These are phyloP conservation scores for Cyberlindnera mississippiensis DNA, from an alignment of 805 yeast species.

Conservation along the genomic window DNA sequence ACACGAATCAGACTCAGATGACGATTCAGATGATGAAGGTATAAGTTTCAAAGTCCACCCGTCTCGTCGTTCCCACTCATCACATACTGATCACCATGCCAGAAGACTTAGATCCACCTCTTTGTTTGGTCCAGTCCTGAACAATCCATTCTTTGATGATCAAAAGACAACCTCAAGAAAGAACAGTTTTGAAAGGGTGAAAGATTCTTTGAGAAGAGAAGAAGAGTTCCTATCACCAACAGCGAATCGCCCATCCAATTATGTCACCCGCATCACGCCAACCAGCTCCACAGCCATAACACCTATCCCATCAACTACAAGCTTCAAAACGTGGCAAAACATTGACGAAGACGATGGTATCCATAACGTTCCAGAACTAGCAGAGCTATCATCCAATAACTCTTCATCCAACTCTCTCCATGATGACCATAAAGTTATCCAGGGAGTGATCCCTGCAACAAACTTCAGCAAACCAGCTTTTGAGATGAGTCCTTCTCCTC, in stretches of 20 bases:
- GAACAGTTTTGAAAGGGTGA: conserved; percentile 15
- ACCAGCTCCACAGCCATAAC: conserved; percentile 3
- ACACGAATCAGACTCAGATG: conserved; percentile 19
- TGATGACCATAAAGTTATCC: conserved; percentile 2
- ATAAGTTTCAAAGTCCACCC: conserved; percentile 23
- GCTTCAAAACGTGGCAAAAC: conserved; percentile 18
- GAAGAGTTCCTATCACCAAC: conserved; percentile 14
- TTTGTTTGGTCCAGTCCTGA: conserved; percentile 25
- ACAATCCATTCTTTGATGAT: conserved; percentile 22
- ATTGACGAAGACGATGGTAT: conserved; percentile 28
- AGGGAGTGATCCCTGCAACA: background rate
- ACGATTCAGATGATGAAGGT: conserved; percentile 26
- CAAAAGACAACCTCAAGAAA: conserved; percentile 5
- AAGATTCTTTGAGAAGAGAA: conserved; percentile 12
- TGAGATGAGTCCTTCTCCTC: background rate
- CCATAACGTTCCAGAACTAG: conserved; percentile 23
- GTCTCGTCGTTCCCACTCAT: conserved; percentile 11
- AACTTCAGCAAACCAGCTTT: background rate
- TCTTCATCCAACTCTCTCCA: conserved; percentile 23
- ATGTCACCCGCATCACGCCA: conserved; percentile 10
- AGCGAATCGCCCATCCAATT: background rate
- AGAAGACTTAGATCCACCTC: conserved; percentile 27
- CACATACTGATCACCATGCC: conserved; percentile 8
- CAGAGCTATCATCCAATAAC: conserved; percentile 25
- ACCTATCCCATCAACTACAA: conserved; percentile 5